Evolutionary conservation across 1,139 yeast genomes (phyloP).

Genomic region (Yamadazyma dendronema): DNA sequence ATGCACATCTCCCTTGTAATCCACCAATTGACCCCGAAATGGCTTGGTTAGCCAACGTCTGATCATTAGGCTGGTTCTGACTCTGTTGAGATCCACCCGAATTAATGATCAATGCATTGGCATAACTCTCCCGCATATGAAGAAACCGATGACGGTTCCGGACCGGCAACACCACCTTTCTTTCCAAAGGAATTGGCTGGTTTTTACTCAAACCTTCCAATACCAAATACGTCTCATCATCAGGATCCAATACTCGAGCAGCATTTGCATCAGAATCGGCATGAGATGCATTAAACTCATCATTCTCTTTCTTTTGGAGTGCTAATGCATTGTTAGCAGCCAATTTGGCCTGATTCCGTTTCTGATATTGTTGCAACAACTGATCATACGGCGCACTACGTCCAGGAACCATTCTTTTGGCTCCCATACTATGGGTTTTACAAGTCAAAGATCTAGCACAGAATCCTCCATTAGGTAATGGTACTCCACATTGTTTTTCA

Average conservation of each 20-base stretch:
- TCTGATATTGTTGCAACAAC: slow-evolving; percentile 83
- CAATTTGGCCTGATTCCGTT: slow-evolving; percentile 85
- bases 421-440: slow-evolving; percentile 98
- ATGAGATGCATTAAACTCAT: slow-evolving; percentile 34
- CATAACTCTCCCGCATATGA: slow-evolving; percentile 81
- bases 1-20: slow-evolving; percentile 72
- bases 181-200: slow-evolving; percentile 78
- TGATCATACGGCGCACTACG: slow-evolving; percentile 91
- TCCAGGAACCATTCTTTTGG: slow-evolving; percentile 92
- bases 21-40: slow-evolving; percentile 64
- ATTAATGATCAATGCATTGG: slow-evolving; percentile 51
- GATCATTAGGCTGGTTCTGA: slow-evolving; percentile 23
- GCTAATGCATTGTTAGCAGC: slow-evolving; percentile 81
- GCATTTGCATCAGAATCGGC: slow-evolving; percentile 22
- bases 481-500: slow-evolving; percentile 95
- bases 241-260: slow-evolving; percentile 55
- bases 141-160: slow-evolving; percentile 69
- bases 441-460: slow-evolving; percentile 96
- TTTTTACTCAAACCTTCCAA: slow-evolving; percentile 86
- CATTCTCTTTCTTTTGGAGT: slow-evolving; percentile 46
- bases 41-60: slow-evolving; percentile 50
- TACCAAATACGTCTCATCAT: slow-evolving; percentile 92
- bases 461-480: slow-evolving; percentile 84
- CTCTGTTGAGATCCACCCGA: slow-evolving; percentile 13
- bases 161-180: slow-evolving; percentile 69